phyloP scores from a whole-genome alignment of 169 alveolate species.

The Eimeria maxima region DNA sequence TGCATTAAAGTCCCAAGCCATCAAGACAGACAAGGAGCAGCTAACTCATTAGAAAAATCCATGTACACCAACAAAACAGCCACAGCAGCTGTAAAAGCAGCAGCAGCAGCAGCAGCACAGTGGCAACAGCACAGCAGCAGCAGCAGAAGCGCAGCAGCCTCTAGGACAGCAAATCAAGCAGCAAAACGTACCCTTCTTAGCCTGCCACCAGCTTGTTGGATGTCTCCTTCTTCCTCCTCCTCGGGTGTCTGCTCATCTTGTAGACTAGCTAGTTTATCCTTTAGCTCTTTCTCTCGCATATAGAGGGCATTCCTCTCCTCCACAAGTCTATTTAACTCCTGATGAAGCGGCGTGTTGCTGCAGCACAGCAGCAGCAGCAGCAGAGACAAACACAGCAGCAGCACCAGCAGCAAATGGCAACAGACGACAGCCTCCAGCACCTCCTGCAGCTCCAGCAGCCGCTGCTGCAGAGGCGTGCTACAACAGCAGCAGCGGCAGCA shows the following conservation, averaged over 20 bases:
- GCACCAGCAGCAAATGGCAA: not conserved
- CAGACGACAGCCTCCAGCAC: not conserved
- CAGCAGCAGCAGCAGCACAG: no score
- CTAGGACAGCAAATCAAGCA: not conserved
- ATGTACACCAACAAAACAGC: no score
- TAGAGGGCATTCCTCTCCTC: constrained; percentile 1
- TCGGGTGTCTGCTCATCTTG: constrained; percentile 13
- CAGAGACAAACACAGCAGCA: not conserved
- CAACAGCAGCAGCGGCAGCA: not conserved
- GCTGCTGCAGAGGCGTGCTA: not conserved
- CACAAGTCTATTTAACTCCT: not conserved
- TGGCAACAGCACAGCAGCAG: no score
- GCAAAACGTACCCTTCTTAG: constrained; percentile 29
- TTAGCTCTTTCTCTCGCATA: not conserved
- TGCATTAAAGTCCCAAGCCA: no score
- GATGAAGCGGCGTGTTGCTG: constrained; percentile 32
- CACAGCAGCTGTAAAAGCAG: no score
- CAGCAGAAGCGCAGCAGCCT: no score
- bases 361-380: not conserved
- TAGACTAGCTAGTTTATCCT: not conserved
- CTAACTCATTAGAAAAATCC: no score
- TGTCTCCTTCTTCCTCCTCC: not conserved
- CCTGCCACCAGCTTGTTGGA: not conserved
- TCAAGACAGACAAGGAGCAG: not conserved
- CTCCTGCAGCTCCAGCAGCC: not conserved